Percentiles rank a stretch among this genome's conserved stretches.
Conservation (phyloP, 768 basidiomycete genomes). For the Clitopilus hobsonii region DNA sequence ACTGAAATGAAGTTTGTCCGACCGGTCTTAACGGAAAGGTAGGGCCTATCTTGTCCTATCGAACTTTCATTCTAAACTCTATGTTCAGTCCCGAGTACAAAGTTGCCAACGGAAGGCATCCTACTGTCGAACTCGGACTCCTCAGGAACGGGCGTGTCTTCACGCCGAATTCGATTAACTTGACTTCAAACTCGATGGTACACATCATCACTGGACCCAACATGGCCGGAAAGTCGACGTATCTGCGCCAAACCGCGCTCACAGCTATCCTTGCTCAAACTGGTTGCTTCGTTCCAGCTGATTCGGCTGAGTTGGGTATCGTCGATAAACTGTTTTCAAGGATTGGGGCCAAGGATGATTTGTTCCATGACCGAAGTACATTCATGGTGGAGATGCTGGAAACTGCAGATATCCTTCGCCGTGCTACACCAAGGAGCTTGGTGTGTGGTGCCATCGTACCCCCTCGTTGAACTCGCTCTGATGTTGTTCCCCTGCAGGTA, state of each 20-base stretch:
- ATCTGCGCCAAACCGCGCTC: constrained; percentile 87
- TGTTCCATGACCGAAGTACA: constrained; percentile 90
- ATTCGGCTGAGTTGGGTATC: constrained; percentile 72
- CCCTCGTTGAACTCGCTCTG: neutral
- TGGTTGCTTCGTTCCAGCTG: constrained; percentile 92
- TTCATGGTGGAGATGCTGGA: constrained; percentile 99
- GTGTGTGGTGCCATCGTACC: constrained; percentile 37
- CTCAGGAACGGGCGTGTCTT: constrained; percentile 71
- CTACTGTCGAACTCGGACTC: constrained; percentile 87
- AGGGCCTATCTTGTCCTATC: constrained; percentile 15
- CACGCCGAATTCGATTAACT: constrained; percentile 73
- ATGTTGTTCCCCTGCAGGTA: constrained; percentile 46
- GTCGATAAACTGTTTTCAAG: constrained; percentile 93
- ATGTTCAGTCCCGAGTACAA: constrained; percentile 49
- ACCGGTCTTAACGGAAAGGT: constrained; percentile 72
- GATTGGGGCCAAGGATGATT: constrained; percentile 91
- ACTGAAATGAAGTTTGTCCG: constrained; percentile 70
- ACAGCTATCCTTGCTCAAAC: constrained; percentile 88
- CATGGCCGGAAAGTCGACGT: constrained; percentile 93
- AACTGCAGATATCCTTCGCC: constrained; percentile 83
- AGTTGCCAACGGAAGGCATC: constrained; percentile 82
- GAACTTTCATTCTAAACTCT: neutral
- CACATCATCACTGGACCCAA: constrained; percentile 93
- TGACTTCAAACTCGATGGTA: constrained; percentile 57
- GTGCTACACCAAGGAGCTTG: constrained; percentile 79